Evolutionary conservation across 768 basidiomycete species (phyloP).

Genomic region (Phylloporus sp.): DNA sequence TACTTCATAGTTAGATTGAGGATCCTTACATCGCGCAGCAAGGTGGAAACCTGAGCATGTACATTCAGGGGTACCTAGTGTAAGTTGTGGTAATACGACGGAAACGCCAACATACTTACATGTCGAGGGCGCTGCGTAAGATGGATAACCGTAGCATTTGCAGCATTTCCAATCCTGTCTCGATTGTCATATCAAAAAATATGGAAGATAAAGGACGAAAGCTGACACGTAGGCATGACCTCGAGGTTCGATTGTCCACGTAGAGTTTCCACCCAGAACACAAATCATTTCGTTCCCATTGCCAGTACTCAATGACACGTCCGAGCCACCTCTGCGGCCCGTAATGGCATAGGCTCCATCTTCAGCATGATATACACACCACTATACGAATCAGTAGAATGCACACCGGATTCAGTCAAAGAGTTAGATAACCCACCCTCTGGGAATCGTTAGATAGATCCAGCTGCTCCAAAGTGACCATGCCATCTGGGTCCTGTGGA

Average conservation of each 20-base stretch:
- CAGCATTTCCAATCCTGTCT: slow-evolving; percentile 5
- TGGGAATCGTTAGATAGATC: background rate
- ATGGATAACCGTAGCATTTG: slow-evolving; percentile 4
- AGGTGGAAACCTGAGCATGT: background rate
- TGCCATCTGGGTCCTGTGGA: background rate
- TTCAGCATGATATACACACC: background rate
- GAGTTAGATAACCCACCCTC: background rate
- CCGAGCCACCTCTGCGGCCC: background rate
- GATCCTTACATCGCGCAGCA: slow-evolving; percentile 2
- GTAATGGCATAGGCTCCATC: background rate
- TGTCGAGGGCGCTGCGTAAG: background rate
- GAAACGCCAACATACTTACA: slow-evolving; percentile 1
- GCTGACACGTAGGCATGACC: background rate
- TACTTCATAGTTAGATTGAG: background rate
- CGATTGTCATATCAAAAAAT: background rate
- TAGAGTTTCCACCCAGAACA: background rate
- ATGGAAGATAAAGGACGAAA: background rate
- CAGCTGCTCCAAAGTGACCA: background rate
- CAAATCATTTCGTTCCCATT: background rate
- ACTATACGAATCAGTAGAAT: background rate
- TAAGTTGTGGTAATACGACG: background rate
- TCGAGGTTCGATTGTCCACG: background rate
- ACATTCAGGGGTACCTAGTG: no score
- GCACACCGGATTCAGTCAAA: background rate
- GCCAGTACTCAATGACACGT: background rate